A percentile compares a stretch with the other conserved stretches of the same genome.
phyloP scores from a whole-genome alignment of 2,329 filamentous ascomycete species.

The Bipolaris oryzae region DNA sequence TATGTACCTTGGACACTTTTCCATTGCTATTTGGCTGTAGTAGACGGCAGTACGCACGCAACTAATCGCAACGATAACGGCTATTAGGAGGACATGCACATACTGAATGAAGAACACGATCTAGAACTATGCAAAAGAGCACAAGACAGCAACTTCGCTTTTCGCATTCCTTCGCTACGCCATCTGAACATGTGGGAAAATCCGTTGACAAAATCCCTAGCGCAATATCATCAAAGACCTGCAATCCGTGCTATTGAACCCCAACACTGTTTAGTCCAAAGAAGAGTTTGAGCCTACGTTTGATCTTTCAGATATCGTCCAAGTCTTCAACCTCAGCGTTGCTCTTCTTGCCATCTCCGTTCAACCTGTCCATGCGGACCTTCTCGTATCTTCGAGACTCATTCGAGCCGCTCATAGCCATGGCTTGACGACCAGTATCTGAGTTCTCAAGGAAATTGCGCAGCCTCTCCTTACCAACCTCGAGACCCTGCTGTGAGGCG shows the following conservation, averaged over 20 bases:
- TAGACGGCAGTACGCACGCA: neutral
- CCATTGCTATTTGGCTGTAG: neutral
- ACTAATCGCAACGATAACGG: neutral
- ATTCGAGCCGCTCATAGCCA: conserved; percentile 65
- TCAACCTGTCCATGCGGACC: conserved; percentile 48
- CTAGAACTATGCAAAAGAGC: neutral
- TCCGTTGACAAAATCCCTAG: conserved; percentile 3
- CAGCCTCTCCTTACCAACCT: conserved; percentile 89
- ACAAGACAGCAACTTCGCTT: neutral
- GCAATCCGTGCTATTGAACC: neutral
- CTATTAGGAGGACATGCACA: neutral
- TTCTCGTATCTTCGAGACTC: conserved; percentile 26
- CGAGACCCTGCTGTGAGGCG: conserved; percentile 81
- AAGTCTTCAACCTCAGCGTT: conserved; percentile 40
- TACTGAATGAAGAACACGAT: neutral
- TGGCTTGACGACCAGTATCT: conserved; percentile 82
- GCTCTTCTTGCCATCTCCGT: conserved; percentile 52
- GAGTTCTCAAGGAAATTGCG: conserved; percentile 87
- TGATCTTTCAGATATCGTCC: conserved; percentile 42
- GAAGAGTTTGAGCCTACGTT: neutral
- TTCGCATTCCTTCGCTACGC: neutral
- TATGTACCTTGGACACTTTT: neutral
- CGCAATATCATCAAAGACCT: neutral
- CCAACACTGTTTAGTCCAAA: conserved; percentile 1
- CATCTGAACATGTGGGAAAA: conserved; percentile 5